These are phyloP conservation scores for Cornus florida DNA, from an alignment of 148 eudicot genomes.

Conservation along the genomic window DNA sequence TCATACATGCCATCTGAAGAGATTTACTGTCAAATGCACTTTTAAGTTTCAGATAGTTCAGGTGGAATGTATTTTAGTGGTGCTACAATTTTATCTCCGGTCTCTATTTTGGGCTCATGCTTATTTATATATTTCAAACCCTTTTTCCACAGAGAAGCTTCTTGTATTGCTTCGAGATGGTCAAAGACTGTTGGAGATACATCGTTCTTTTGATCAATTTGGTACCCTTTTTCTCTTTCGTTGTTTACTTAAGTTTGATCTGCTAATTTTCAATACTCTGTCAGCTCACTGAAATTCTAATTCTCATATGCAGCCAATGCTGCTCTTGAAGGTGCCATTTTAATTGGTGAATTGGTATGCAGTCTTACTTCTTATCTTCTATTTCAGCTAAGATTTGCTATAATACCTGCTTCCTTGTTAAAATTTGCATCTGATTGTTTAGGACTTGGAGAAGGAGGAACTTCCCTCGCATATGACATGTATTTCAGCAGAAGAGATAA, in stretches of 20 bases:
- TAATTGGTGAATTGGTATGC: constrained; percentile 91
- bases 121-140: neutral
- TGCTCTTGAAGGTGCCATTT: constrained; percentile 91
- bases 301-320: constrained; percentile 65
- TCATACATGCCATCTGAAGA: neutral
- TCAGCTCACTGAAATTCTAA: constrained; percentile 14
- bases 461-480: too few relatives aligned
- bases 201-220: constrained; percentile 93
- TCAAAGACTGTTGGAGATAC: constrained; percentile 76
- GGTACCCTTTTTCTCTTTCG: constrained; percentile 41
- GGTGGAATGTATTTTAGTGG: neutral
- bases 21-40: neutral
- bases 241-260: neutral
- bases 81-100: neutral
- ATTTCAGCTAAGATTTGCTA: neutral
- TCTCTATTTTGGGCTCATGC: neutral
- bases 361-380: constrained; percentile 3
- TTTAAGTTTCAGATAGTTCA: neutral
- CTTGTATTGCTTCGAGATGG: constrained; percentile 89
- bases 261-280: neutral
- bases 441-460: too few relatives aligned
- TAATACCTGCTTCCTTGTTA: neutral
- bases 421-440: too few relatives aligned
- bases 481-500: too few relatives aligned
- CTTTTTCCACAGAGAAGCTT: constrained; percentile 66